Conservation (phyloP, 2,329 filamentous ascomycete genomes). For the Fusarium tuaranense region DNA sequence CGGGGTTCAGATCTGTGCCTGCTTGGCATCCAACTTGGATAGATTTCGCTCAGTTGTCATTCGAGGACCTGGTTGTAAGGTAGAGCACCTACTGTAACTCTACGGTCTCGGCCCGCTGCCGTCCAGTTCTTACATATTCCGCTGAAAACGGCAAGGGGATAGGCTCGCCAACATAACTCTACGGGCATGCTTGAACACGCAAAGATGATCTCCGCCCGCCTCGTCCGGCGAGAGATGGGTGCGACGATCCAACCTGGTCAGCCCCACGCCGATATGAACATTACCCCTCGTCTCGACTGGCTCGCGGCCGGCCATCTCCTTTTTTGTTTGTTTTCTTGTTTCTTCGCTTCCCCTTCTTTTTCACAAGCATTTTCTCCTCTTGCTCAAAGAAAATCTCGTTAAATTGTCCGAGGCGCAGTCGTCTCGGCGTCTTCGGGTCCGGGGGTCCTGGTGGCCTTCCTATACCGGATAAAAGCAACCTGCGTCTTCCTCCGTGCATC, state of each 20-base stretch:
- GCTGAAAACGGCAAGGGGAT: neutral
- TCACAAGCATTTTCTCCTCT: neutral
- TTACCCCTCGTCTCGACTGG: conserved; percentile 3
- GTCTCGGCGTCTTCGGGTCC: conserved; percentile 8
- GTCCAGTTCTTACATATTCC: neutral
- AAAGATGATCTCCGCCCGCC: conserved; percentile 28
- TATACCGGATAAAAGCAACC: conserved; percentile 23
- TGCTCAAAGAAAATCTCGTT: neutral
- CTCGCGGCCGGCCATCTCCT: conserved; percentile 3
- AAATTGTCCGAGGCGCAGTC: conserved; percentile 5
- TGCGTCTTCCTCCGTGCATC: conserved; percentile 22
- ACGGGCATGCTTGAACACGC: conserved; percentile 19
- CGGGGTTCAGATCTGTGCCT: conserved; percentile 23
- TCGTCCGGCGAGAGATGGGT: conserved; percentile 22
- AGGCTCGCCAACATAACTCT: conserved; percentile 2
- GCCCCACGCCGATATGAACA: conserved; percentile 26
- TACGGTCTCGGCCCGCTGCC: conserved; percentile 1
- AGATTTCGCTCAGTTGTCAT: neutral
- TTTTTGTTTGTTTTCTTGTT: neutral
- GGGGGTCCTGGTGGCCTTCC: conserved; percentile 21
- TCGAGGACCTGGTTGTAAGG: neutral
- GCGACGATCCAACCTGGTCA: conserved; percentile 8
- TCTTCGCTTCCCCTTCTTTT: neutral
- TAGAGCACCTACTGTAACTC: neutral
- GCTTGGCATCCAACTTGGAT: conserved; percentile 5